These are phyloP conservation scores for Suhomyces kunorum DNA, from an alignment of 1,139 yeast species.

Conservation along the genomic window DNA sequence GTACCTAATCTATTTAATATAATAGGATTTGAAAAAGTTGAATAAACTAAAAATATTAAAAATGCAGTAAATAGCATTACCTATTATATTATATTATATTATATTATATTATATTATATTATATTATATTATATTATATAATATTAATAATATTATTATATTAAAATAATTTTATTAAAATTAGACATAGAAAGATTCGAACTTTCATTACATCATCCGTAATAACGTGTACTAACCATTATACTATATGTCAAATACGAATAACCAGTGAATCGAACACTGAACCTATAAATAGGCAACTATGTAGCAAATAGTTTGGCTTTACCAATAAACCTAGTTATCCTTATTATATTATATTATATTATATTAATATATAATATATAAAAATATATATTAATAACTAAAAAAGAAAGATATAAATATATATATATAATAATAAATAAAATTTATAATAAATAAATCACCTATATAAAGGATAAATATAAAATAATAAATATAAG, in stretches of 20 bases:
- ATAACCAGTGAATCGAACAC: background rate
- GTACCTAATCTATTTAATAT: constrained; percentile 21
- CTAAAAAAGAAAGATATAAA: too few species aligned
- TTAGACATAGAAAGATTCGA: background rate
- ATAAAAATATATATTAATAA: too few species aligned
- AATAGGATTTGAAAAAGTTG: constrained; percentile 13
- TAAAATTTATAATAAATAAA: too few species aligned
- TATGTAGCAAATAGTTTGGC: background rate
- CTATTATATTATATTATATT: background rate
- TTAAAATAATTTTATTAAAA: too few species aligned
- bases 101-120: too few species aligned
- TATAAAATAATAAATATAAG: too few species aligned
- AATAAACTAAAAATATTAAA: constrained; percentile 3
- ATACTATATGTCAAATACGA: background rate
- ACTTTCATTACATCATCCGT: background rate
- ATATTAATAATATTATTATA: too few species aligned
- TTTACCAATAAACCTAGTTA: background rate
- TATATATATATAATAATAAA: too few species aligned
- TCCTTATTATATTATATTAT: background rate
- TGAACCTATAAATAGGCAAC: background rate
- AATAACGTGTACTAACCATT: background rate
- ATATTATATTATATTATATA: too few species aligned
- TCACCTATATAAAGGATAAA: too few species aligned
- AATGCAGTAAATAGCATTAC: constrained; percentile 13
- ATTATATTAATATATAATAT: too few species aligned